Evolutionary conservation across 2,329 filamentous ascomycete genomes (phyloP).

Genomic region (Xylariaceae sp.): DNA sequence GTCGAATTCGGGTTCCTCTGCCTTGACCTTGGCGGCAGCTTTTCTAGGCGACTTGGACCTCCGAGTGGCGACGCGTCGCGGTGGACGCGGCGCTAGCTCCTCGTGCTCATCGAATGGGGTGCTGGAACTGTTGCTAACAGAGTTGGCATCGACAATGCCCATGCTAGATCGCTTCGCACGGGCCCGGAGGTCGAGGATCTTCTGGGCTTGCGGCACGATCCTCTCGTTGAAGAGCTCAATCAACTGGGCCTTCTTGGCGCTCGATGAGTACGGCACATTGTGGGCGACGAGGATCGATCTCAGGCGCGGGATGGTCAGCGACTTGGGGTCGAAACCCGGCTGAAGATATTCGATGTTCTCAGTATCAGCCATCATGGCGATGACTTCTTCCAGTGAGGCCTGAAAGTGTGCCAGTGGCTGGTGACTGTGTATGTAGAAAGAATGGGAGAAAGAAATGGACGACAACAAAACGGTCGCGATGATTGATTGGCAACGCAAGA

Average conservation of each 20-base stretch:
- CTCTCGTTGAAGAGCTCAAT: slow-evolving; percentile 77
- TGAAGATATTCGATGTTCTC: slow-evolving; percentile 76
- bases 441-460: background rate
- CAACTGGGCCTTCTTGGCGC: slow-evolving; percentile 86
- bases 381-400: background rate
- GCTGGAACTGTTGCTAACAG: slow-evolving; percentile 55
- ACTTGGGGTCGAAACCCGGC: slow-evolving; percentile 76
- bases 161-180: slow-evolving; percentile 79
- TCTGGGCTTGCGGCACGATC: slow-evolving; percentile 70
- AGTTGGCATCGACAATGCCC: slow-evolving; percentile 70
- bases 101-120: slow-evolving; percentile 58
- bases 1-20: slow-evolving; percentile 44
- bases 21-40: slow-evolving; percentile 47
- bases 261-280: slow-evolving; percentile 77
- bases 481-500: background rate
- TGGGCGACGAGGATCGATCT: slow-evolving; percentile 89
- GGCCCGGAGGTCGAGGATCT: slow-evolving; percentile 68
- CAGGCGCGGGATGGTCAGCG: slow-evolving; percentile 79
- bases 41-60: slow-evolving; percentile 53
- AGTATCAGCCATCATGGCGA: slow-evolving; percentile 52
- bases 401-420: background rate
- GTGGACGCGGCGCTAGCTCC: slow-evolving; percentile 45
- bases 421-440: background rate
- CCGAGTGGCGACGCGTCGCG: slow-evolving; percentile 38
- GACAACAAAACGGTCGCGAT: background rate